Evolutionary conservation across 2,329 filamentous ascomycete genomes (phyloP), one percentile per base, ranked within the genome.

Genomic region (Aspergillus oerlinghausenensis): DNA sequence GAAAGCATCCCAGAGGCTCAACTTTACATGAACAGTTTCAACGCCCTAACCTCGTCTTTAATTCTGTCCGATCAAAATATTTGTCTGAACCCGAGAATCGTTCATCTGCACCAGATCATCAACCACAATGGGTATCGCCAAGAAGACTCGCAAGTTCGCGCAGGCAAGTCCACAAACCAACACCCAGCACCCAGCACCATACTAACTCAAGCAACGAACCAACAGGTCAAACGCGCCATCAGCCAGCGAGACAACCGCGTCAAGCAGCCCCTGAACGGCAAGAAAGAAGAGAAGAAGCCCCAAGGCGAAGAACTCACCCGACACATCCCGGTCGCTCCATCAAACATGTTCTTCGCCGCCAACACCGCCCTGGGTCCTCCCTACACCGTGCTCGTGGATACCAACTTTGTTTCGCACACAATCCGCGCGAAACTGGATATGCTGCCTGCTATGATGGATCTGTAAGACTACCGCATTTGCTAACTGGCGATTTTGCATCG

Each of bases 131-230:
- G 92, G 92, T 77, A 85, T 92, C 65, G 85, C 87, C 61, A 96
- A 96, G 80, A 90, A 87, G 74, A 96, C 90, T 53, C 87, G 92
- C 79, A 97, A 97, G 79, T 97, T 96, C 74, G 93, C 86, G 51
- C 79, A 82, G 72, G 84, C 92, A 70, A 95, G 96, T 80, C n/a
- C 19, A n/a, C 14, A 38, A 21, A 26, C 2, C 48, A 85, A 84
- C 49, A 83, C 5, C 25, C 5, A 26, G 23, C 23, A 23, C 35
- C 67, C 67, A 21, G n/a, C 42, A 25, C 5, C 5, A 7, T 38
- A 42, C 23, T 55, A 40, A 52, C n/a, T 29, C 26, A 21, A 35
- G 48, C 28, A 35, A 21, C n/a, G 23, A 9, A 8, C 21, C 4
- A 49, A 42, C 51, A 66, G 61, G 58, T 54, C 58, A 67, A 64